A percentile compares a stretch with the other conserved stretches of the same genome.
These are phyloP conservation scores for Penicillium desertorum DNA, from an alignment of 495 filamentous ascomycete genomes.

Conservation along the genomic window DNA sequence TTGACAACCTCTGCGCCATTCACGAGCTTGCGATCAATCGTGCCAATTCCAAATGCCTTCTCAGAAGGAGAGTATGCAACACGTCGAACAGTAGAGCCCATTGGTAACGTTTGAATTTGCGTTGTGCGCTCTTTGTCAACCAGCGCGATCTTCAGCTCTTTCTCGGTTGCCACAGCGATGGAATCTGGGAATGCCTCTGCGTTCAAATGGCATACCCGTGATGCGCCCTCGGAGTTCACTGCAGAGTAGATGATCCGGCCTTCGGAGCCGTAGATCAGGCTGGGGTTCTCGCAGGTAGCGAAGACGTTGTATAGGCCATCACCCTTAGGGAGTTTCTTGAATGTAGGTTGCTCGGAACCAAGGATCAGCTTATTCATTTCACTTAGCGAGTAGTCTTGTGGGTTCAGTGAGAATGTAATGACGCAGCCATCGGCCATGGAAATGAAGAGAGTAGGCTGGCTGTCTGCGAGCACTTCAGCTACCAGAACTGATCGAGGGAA, in stretches of 20 bases:
- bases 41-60: conserved; percentile 83
- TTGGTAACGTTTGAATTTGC: conserved; percentile 74
- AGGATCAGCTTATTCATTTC: conserved; percentile 78
- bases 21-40: conserved; percentile 63
- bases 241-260: conserved; percentile 89
- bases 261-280: conserved; percentile 85
- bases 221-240: conserved; percentile 86
- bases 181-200: conserved; percentile 74
- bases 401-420: conserved; percentile 75
- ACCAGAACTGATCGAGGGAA: conserved; percentile 82
- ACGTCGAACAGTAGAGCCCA: conserved; percentile 80
- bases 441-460: conserved; percentile 75
- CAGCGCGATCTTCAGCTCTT: conserved; percentile 73
- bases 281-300: conserved; percentile 90
- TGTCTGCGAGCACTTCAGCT: conserved; percentile 62
- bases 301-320: conserved; percentile 77
- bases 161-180: conserved; percentile 74
- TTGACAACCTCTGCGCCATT: conserved; percentile 58
- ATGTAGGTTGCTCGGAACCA: conserved; percentile 78
- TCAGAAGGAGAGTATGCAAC: conserved; percentile 81
- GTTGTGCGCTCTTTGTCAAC: conserved; percentile 85
- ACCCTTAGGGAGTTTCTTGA: conserved; percentile 69
- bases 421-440: conserved; percentile 96
- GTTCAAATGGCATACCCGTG: conserved; percentile 79
- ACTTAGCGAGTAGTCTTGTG: conserved; percentile 56